Percentiles rank a stretch among this genome's conserved stretches.
phyloP scores from a whole-genome alignment of 1,284 basidiomycete species.

The Ceratobasidium papillatum region DNA sequence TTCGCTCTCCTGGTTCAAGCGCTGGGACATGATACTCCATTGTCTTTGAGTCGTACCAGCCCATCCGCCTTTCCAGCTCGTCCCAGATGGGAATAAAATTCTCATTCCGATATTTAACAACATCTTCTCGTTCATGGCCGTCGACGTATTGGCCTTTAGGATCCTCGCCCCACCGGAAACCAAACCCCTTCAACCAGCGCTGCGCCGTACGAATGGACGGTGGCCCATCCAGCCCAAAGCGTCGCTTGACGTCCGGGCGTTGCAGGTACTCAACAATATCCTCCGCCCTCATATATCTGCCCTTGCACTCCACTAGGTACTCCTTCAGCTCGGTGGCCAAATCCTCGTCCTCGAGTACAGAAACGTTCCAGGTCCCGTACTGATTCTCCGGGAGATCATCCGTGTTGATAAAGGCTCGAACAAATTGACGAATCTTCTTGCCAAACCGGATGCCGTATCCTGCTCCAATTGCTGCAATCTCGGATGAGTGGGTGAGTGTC shows the following conservation, averaged over 20 bases:
- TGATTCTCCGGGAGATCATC: neutral
- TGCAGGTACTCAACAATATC: constrained; percentile 38
- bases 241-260: neutral
- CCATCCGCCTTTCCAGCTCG: constrained; percentile 43
- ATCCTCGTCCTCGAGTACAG: constrained; percentile 19
- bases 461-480: constrained; percentile 1
- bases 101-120: constrained; percentile 37
- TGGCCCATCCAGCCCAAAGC: neutral
- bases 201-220: constrained; percentile 29
- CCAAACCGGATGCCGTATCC: neutral
- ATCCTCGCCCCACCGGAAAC: constrained; percentile 25
- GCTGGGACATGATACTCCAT: constrained; percentile 44
- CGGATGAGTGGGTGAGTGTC: neutral
- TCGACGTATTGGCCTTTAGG: constrained; percentile 41
- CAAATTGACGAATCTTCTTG: neutral
- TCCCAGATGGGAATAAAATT: constrained; percentile 33
- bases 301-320: neutral
- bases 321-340: constrained; percentile 1
- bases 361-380: constrained; percentile 19
- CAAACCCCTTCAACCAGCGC: constrained; percentile 32
- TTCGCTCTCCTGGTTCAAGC: neutral
- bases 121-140: constrained; percentile 42
- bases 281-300: constrained; percentile 31
- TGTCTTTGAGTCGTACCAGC: constrained; percentile 39
- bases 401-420: neutral